A percentile compares a stretch with the other conserved stretches of the same genome.
These are phyloP conservation scores for Aureobasidium sp. DNA, from an alignment of 2,329 filamentous ascomycete species.

Conservation along the genomic window DNA sequence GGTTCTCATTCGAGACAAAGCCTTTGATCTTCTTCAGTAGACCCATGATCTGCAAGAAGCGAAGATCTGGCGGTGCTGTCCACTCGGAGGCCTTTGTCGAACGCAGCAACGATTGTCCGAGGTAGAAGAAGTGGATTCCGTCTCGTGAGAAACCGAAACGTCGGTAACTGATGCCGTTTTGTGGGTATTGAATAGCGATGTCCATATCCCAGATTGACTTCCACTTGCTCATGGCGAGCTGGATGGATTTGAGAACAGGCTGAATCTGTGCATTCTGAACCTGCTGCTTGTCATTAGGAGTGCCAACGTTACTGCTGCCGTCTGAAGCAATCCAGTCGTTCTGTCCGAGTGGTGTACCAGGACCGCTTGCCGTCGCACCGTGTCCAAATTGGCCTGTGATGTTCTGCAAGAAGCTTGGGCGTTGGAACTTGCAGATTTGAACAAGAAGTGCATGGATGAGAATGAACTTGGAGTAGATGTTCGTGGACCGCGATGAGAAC, in stretches of 20 bases:
- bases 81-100: slow-evolving; percentile 40
- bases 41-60: slow-evolving; percentile 52
- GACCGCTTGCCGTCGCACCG: slow-evolving; percentile 29
- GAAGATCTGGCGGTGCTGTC: slow-evolving; percentile 46
- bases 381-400: slow-evolving; percentile 16
- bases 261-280: slow-evolving; percentile 41
- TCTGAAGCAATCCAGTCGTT: slow-evolving; percentile 49
- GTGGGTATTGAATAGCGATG: slow-evolving; percentile 58
- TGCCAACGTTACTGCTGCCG: slow-evolving; percentile 23
- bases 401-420: slow-evolving; percentile 21
- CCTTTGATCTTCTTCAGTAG: slow-evolving; percentile 51
- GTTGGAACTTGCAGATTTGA: slow-evolving; percentile 49
- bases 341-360: slow-evolving; percentile 49
- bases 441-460: slow-evolving; percentile 60
- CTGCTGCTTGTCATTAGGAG: slow-evolving; percentile 29
- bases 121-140: slow-evolving; percentile 64
- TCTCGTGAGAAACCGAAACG: slow-evolving; percentile 64
- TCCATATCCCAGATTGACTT: slow-evolving; percentile 64
- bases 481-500: slow-evolving; percentile 58
- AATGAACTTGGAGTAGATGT: slow-evolving; percentile 65
- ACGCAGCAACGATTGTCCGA: slow-evolving; percentile 57
- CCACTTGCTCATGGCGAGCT: slow-evolving; percentile 58
- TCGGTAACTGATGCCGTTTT: slow-evolving; percentile 40
- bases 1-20: slow-evolving; percentile 56
- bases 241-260: slow-evolving; percentile 38